These are phyloP conservation scores for Erysimum cheiranthoides DNA, from an alignment of 345 rosid species.

Conservation along the genomic window DNA sequence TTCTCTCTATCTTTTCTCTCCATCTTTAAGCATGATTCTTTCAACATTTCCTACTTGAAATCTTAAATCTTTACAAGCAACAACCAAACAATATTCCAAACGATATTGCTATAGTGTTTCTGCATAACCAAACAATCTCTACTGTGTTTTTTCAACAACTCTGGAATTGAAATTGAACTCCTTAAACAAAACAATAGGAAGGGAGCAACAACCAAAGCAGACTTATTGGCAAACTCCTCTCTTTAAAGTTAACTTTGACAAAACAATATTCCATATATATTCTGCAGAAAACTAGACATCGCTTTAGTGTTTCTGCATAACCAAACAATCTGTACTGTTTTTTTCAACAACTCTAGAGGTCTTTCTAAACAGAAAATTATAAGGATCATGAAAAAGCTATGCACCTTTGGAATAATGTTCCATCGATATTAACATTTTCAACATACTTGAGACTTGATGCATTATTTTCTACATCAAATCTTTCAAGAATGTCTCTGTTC, in stretches of 20 bases:
- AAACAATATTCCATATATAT: not conserved
- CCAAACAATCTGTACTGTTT: constrained; percentile 81
- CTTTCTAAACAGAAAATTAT: not conserved
- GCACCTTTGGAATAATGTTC: constrained; percentile 91
- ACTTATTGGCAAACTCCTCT: not conserved
- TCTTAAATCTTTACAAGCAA: no score
- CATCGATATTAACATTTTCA: constrained; percentile 58
- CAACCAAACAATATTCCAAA: no score
- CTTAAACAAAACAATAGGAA: constrained; percentile 37
- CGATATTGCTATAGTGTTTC: constrained; percentile 50
- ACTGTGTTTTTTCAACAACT: constrained; percentile 63
- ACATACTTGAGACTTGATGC: constrained; percentile 87
- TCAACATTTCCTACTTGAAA: no score
- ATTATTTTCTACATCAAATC: constrained; percentile 64
- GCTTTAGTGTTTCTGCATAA: constrained; percentile 76
- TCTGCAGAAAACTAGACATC: not conserved
- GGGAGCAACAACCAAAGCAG: not conserved
- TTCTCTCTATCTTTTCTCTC: no score
- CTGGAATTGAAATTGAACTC: constrained; percentile 78
- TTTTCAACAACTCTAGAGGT: constrained; percentile 60
- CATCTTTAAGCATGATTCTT: no score
- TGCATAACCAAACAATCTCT: constrained; percentile 92
- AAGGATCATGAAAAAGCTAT: constrained; percentile 4
- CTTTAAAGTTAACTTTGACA: not conserved
- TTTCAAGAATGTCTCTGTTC: constrained; percentile 83